phyloP scores from a whole-genome alignment of 2,329 filamentous ascomycete genomes.

The Ophiostoma piceae region DNA sequence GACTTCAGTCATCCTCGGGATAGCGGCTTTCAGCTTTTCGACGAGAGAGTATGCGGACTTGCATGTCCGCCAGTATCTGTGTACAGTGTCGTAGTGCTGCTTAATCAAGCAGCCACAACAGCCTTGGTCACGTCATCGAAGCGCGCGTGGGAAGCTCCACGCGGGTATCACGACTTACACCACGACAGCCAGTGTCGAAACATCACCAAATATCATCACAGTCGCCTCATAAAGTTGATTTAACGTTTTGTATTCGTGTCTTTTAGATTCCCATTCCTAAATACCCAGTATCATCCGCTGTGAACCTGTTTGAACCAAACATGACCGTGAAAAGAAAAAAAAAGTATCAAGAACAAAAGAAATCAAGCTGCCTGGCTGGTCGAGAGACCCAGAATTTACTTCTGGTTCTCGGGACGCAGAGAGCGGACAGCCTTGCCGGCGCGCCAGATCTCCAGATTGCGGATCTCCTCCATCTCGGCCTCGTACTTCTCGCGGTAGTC shows the following conservation, averaged over 20 bases:
- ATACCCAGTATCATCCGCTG: slow-evolving; percentile 21
- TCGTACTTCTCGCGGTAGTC: slow-evolving; percentile 98
- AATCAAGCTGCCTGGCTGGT: not conserved
- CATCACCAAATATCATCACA: not conserved
- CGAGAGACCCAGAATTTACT: slow-evolving; percentile 45
- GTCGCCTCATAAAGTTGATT: slow-evolving; percentile 11
- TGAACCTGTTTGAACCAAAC: slow-evolving; percentile 10
- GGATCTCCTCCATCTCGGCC: slow-evolving; percentile 98
- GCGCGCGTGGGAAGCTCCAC: not conserved
- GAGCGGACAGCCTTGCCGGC: slow-evolving; percentile 93
- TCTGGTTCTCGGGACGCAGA: slow-evolving; percentile 82
- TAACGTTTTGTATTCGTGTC: slow-evolving; percentile 14
- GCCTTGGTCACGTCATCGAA: not conserved
- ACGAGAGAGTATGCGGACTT: not conserved
- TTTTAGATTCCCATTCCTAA: slow-evolving; percentile 17
- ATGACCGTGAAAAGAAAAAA: slow-evolving; percentile 6
- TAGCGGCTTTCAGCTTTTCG: not conserved
- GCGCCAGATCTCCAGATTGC: slow-evolving; percentile 96
- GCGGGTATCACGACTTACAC: not conserved
- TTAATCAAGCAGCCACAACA: not conserved
- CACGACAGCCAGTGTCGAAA: no score
- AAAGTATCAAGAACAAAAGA: slow-evolving; percentile 12
- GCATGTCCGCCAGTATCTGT: not conserved
- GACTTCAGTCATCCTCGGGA: not conserved
- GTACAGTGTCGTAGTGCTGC: not conserved